Base-by-base conservation (phyloP, 495 filamentous ascomycete genomes). In the Lophiostoma macrostomum region DNA sequence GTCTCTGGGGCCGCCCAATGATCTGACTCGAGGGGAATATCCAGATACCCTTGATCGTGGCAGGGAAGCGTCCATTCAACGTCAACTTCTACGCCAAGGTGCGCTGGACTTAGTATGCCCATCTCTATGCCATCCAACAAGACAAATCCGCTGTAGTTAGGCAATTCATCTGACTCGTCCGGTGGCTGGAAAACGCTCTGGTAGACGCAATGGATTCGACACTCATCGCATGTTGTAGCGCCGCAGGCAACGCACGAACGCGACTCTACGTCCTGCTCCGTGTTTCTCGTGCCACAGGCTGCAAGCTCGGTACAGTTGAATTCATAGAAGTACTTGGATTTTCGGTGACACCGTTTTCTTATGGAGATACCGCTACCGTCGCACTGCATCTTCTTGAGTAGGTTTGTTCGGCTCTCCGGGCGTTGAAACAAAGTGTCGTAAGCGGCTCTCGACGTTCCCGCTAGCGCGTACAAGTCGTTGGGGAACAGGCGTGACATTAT, bases 201-300 rank as follows among this genome's bases (percentile, higher is more conserved):
- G 35, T 52, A 58, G 10, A 48, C 42, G 27, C 39, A 46, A 19
- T 58, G 55, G 16, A 51, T 50, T 1, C 55, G 47, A 41, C 55
- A 58, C 27, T 58, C 55, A n/a, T 58, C 36, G 32, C 55, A 58
- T 12, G 55, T 58, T 11, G 22, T 58, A 11, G 31, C 18, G 2
- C 34, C 41, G 20, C 55, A 58, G 5, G 40, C 18, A 13, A 29
- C 13, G 28, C 55, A 58, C 1, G 55, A 39, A 1, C 16, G 10
- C n/a, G 46, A 50, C n/a, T 30, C 14, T n/a, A 50, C 20, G n/a
- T 2, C 12, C 1, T 35, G 5, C 10, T 35, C n/a, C 3, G 31
- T 29, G 11, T 42, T 32, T 1, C 18, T 4, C 3, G 39, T 34
- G 3, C 44, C 41, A 22, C 47, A 52, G 11, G 12, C 22, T 12